phyloP scores from a whole-genome alignment of 257 asterid genomes.

The Rubia yunnanensis region DNA sequence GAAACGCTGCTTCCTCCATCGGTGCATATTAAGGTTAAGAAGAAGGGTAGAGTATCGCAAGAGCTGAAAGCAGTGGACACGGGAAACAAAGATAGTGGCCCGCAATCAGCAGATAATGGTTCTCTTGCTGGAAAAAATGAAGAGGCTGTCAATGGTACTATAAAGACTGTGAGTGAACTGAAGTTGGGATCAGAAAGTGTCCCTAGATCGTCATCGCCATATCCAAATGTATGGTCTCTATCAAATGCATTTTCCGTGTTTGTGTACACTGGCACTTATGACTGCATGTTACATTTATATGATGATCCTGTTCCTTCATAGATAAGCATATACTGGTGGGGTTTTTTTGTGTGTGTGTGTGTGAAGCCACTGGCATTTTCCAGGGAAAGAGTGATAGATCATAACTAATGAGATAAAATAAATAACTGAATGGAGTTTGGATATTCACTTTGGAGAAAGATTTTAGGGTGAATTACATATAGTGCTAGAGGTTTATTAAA shows the following conservation, averaged over 20 bases:
- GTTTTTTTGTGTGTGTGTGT: not conserved
- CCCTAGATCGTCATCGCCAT: conserved; percentile 58
- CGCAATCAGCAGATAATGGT: conserved; percentile 9
- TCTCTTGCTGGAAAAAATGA: conserved; percentile 15
- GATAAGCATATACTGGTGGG: no score
- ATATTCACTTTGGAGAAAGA: not conserved
- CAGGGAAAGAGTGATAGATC: not conserved
- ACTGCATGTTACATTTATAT: not conserved
- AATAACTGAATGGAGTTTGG: not conserved
- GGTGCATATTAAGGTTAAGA: conserved; percentile 54
- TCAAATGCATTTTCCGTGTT: conserved; percentile 3
- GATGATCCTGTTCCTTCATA: not conserved
- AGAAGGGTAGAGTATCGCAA: conserved; percentile 31
- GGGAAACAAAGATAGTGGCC: conserved; percentile 8
- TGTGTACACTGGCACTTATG: not conserved
- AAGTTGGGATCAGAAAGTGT: conserved; percentile 21
- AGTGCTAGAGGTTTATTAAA: not conserved
- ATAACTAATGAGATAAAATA: not conserved
- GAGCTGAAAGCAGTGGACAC: conserved; percentile 28
- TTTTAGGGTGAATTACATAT: not conserved
- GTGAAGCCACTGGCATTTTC: not conserved
- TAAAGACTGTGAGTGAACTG: conserved; percentile 20
- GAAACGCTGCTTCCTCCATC: conserved; percentile 80
- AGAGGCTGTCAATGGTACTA: conserved; percentile 25
- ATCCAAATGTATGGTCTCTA: conserved; percentile 52